These are phyloP conservation scores for Nemania diffusa DNA, from an alignment of 2,329 filamentous ascomycete genomes.

Conservation along the genomic window DNA sequence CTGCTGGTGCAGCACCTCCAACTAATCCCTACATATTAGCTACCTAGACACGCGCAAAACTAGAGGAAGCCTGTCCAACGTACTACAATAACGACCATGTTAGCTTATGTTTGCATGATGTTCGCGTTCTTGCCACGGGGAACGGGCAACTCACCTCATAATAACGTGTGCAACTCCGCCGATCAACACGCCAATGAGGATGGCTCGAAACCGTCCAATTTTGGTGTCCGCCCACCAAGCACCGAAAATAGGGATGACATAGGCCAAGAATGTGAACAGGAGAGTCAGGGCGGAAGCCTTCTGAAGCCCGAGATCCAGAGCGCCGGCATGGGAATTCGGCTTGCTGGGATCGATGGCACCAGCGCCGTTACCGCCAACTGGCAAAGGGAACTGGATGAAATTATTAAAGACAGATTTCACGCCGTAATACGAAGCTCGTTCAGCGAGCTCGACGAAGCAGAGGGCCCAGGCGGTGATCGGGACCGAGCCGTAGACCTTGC, in stretches of 20 bases:
- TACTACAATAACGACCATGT: constrained; percentile 18
- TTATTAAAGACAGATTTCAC: constrained; percentile 63
- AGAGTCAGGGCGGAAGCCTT: constrained; percentile 58
- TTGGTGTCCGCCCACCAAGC: constrained; percentile 72
- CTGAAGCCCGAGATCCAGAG: constrained; percentile 59
- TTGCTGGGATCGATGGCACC: constrained; percentile 43
- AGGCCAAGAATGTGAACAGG: constrained; percentile 60
- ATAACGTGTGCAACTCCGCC: constrained; percentile 73
- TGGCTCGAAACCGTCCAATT: constrained; percentile 74
- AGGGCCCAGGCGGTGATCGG: constrained; percentile 58
- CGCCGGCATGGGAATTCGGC: constrained; percentile 47
- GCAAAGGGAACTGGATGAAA: constrained; percentile 62
- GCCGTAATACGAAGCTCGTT: constrained; percentile 65
- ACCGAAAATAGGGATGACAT: constrained; percentile 47
- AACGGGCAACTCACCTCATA: constrained; percentile 50
- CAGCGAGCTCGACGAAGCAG: constrained; percentile 62
- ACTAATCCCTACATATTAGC: constrained; percentile 49
- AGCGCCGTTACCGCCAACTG: constrained; percentile 51
- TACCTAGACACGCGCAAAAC: not conserved
- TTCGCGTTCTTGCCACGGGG: too few species aligned
- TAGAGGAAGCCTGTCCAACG: not conserved
- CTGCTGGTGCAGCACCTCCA: constrained; percentile 68
- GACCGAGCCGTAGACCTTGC: constrained; percentile 58
- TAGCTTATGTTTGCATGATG: constrained; percentile 7
- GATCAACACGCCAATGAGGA: constrained; percentile 64